Evolutionary conservation across 1,139 yeast genomes (phyloP), one percentile per base, ranked within the genome.

Genomic region (Kazachstania sp.): DNA sequence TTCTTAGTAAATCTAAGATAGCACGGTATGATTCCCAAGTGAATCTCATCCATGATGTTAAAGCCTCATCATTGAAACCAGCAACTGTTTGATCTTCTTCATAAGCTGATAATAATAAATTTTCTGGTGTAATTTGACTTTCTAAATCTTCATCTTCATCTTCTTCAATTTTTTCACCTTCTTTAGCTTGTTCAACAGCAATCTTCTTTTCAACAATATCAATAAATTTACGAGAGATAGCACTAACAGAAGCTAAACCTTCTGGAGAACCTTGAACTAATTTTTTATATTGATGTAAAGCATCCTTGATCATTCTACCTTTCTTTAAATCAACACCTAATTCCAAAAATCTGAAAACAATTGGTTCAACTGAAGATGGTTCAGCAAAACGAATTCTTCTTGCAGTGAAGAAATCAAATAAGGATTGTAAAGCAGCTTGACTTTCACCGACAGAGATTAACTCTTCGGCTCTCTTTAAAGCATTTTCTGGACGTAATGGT

Each of bases 11-110:
- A 65, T 92, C 98, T 66, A 92, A 75, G 38, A 83, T 86, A 43
- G 95, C 81, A 69, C 97, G 81, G 71, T 85, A 88, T 26, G 96
- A 88, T 71, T 94, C 98, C 97, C 97, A 92, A 57, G 88, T 74
- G 70, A 92, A 90, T 69, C 94, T 81, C 66, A 92, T 77, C 95
- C 96, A 90, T 48, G 98, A 97, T 49, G 95, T 86, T 49, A 92
- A 92, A 54, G 88, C 81, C 64, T 88, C 97, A 68, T 92, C 97
- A 44, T 96, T 86, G 71, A 97, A 82, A 39, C 66, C 67, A 51
- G 62, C 63, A 41, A 63, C 63, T 46, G 92, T 76, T 70, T 88
- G 96, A 57, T 95, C 95, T 59, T 82, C 79, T 47, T 95, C 86
- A 49, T 88, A 96, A 41, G 95, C 87, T 38, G 96, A 83, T 65